Evolutionary conservation across 768 basidiomycete species (phyloP).

Genomic region (Kwoniella sp.): DNA sequence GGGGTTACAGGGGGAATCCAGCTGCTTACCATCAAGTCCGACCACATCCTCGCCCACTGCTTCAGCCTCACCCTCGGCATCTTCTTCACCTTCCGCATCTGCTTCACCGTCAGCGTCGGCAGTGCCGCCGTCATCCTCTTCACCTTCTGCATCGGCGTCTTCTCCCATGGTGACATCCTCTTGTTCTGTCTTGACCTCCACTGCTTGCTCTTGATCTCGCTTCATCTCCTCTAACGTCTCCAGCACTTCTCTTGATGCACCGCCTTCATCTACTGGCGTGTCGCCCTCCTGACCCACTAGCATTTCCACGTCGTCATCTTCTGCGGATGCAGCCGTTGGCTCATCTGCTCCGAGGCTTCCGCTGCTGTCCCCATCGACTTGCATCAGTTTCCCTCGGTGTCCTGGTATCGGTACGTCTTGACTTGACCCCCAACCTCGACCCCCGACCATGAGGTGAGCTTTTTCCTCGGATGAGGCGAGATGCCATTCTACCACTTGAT

Average conservation of each 20-base stretch:
- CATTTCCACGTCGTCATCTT: conserved; percentile 57
- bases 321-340: conserved; percentile 34
- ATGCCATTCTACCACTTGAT: conserved; percentile 86
- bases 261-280: conserved; percentile 67
- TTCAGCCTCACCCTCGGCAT: conserved; percentile 53
- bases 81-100: conserved; percentile 48
- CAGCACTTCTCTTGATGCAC: conserved; percentile 16
- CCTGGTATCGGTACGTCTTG: conserved; percentile 34
- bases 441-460: conserved; percentile 62
- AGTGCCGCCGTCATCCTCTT: conserved; percentile 57
- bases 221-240: conserved; percentile 21
- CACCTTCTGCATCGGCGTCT: conserved; percentile 34
- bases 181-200: conserved; percentile 24
- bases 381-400: neutral
- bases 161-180: conserved; percentile 21
- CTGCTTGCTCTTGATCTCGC: conserved; percentile 27
- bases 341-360: conserved; percentile 2
- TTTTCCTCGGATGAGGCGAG: conserved; percentile 68
- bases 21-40: conserved; percentile 38
- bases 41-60: conserved; percentile 34
- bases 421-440: conserved; percentile 45
- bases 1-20: neutral
- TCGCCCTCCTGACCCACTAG: conserved; percentile 24
- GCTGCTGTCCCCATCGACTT: neutral
- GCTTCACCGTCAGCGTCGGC: conserved; percentile 43